phyloP scores from a whole-genome alignment of 352 stramenopile species.

The Pythium folliculosum region DNA sequence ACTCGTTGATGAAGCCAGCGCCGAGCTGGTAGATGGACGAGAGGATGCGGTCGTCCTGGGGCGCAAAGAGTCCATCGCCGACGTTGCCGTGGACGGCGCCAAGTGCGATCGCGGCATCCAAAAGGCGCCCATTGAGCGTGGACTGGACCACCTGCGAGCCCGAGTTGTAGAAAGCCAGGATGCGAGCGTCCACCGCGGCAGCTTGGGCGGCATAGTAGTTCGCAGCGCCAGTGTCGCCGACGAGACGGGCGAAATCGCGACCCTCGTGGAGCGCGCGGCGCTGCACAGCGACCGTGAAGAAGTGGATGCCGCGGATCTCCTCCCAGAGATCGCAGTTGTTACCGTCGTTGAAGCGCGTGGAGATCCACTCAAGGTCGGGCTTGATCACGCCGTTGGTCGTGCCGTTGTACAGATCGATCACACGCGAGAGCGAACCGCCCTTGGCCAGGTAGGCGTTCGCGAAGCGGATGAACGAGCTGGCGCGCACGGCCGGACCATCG shows the following conservation, averaged over 20 bases:
- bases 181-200: constrained; percentile 14
- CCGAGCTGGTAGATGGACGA: constrained; percentile 25
- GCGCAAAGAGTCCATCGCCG: constrained; percentile 27
- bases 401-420: constrained; percentile 30
- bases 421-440: constrained; percentile 9
- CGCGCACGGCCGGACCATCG: constrained; percentile 27
- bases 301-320: constrained; percentile 28
- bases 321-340: constrained; percentile 30
- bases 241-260: constrained; percentile 22
- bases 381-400: constrained; percentile 30
- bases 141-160: constrained; percentile 24
- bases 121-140: constrained; percentile 21
- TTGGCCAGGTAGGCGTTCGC: constrained; percentile 26
- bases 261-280: constrained; percentile 28
- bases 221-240: constrained; percentile 25
- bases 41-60: constrained; percentile 24
- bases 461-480: constrained; percentile 31
- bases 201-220: constrained; percentile 20
- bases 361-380: constrained; percentile 26
- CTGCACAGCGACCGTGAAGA: constrained; percentile 31
- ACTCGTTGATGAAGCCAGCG: constrained; percentile 29
- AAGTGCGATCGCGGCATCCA: constrained; percentile 27
- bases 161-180: constrained; percentile 33
- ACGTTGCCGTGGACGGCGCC: constrained; percentile 25
- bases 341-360: constrained; percentile 27